These are phyloP conservation scores for Coniochaeta ligniaria DNA, from an alignment of 2,329 filamentous ascomycete species.

Conservation along the genomic window DNA sequence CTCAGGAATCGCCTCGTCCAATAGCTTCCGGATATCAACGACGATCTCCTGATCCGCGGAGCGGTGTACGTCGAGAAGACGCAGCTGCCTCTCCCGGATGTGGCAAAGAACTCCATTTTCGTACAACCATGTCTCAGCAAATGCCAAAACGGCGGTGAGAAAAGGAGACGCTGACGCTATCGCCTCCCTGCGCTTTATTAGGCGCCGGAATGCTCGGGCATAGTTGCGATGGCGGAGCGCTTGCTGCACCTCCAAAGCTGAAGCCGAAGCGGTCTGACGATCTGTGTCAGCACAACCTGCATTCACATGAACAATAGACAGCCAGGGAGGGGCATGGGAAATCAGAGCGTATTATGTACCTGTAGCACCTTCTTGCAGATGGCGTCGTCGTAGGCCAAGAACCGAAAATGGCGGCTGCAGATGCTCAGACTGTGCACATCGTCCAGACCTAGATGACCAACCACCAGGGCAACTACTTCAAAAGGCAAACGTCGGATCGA, in stretches of 20 bases:
- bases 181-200: slow-evolving; percentile 54
- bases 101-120: slow-evolving; percentile 60
- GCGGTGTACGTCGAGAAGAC: slow-evolving; percentile 50
- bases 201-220: slow-evolving; percentile 46
- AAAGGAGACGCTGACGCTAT: slow-evolving; percentile 56
- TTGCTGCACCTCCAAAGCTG: slow-evolving; percentile 22
- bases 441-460: slow-evolving; percentile 44
- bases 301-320: neutral
- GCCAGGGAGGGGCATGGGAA: neutral
- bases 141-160: slow-evolving; percentile 49
- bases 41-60: slow-evolving; percentile 44
- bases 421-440: slow-evolving; percentile 51
- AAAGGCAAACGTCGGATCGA: slow-evolving; percentile 42
- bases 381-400: slow-evolving; percentile 42
- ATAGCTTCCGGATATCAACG: slow-evolving; percentile 41
- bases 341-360: slow-evolving; percentile 29
- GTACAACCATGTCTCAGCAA: slow-evolving; percentile 56
- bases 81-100: slow-evolving; percentile 40
- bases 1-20: slow-evolving; percentile 25
- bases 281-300: slow-evolving; percentile 13
- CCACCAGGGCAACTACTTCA: slow-evolving; percentile 57
- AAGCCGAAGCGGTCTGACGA: slow-evolving; percentile 23
- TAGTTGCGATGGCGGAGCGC: slow-evolving; percentile 27
- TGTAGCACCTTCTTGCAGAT: slow-evolving; percentile 51
- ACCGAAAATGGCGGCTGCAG: slow-evolving; percentile 42